Conservation (phyloP, 768 basidiomycete species). For the Macrolepiota albuminosa region DNA sequence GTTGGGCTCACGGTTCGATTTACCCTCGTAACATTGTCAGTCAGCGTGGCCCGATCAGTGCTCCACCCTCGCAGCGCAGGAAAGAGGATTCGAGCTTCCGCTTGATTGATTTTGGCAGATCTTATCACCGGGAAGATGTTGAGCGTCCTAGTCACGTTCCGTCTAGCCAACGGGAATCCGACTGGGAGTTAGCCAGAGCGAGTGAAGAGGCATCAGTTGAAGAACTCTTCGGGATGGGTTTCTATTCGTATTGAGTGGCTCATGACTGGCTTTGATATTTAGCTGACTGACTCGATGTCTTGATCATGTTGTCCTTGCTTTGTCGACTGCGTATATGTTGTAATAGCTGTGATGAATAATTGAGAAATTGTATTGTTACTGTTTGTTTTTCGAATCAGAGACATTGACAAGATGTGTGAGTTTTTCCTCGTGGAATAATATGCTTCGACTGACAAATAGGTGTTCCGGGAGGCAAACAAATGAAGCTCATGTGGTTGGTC, state of each 20-base stretch:
- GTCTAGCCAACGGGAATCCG: not conserved
- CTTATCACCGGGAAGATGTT: not conserved
- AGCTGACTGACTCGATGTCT: not conserved
- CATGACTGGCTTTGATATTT: not conserved
- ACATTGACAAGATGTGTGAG: not conserved
- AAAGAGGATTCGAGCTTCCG: conserved; percentile 28
- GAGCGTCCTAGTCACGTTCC: too few species aligned
- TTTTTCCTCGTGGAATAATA: not conserved
- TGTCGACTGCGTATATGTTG: not conserved
- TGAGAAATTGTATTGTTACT: not conserved
- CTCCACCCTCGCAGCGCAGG: conserved; percentile 10
- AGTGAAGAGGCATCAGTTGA: conserved; percentile 1
- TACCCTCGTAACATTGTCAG: conserved; percentile 32
- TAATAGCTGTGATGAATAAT: not conserved
- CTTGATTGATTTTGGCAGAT: conserved; percentile 37
- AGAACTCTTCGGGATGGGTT: conserved; percentile 5
- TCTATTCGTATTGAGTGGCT: not conserved
- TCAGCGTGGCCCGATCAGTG: conserved; percentile 28
- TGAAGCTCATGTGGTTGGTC: not conserved
- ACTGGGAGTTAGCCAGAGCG: not conserved
- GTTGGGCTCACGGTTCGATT: conserved; percentile 34
- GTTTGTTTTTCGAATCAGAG: not conserved
- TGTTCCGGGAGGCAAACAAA: not conserved
- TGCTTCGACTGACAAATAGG: not conserved
- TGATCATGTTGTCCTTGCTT: not conserved